These are phyloP conservation scores for Fusarium devonianum DNA, from an alignment of 2,329 filamentous ascomycete species.

Conservation along the genomic window DNA sequence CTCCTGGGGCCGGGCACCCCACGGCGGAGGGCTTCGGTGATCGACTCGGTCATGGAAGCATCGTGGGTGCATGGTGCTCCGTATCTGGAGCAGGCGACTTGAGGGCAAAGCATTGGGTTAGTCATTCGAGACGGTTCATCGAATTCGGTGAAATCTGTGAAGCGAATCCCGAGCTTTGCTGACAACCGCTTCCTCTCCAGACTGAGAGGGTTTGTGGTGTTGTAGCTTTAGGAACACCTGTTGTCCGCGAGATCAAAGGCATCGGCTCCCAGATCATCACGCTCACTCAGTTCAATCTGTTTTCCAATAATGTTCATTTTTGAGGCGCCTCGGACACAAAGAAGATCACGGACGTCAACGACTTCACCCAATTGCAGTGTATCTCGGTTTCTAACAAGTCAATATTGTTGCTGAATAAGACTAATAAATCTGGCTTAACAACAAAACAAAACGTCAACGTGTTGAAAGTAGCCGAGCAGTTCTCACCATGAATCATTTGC, in stretches of 20 bases:
- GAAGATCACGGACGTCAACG: constrained; percentile 18
- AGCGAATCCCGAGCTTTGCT: no score
- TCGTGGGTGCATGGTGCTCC: not conserved
- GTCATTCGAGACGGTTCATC: not conserved
- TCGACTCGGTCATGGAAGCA: constrained; percentile 24
- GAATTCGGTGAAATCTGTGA: no score
- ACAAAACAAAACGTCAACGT: constrained; percentile 19
- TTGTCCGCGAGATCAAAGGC: no score
- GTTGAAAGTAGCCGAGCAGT: constrained; percentile 10
- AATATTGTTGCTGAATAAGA: constrained; percentile 14
- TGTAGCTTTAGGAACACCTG: no score
- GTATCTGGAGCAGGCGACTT: not conserved
- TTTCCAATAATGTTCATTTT: not conserved
- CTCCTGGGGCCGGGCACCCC: constrained; percentile 17
- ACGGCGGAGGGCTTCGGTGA: constrained; percentile 18
- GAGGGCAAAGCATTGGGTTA: not conserved
- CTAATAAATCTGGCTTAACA: constrained; percentile 14
- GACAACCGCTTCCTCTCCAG: no score
- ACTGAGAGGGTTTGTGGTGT: no score
- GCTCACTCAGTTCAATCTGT: constrained; percentile 1
- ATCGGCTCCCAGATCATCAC: not conserved
- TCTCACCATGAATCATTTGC: constrained; percentile 30
- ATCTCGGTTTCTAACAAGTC: constrained; percentile 1
- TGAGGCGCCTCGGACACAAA: constrained; percentile 22
- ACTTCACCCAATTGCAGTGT: not conserved